Percentiles rank a stretch among this genome's conserved stretches.
phyloP scores from a whole-genome alignment of 2,329 filamentous ascomycete genomes.

The Diaporthe amygdali region DNA sequence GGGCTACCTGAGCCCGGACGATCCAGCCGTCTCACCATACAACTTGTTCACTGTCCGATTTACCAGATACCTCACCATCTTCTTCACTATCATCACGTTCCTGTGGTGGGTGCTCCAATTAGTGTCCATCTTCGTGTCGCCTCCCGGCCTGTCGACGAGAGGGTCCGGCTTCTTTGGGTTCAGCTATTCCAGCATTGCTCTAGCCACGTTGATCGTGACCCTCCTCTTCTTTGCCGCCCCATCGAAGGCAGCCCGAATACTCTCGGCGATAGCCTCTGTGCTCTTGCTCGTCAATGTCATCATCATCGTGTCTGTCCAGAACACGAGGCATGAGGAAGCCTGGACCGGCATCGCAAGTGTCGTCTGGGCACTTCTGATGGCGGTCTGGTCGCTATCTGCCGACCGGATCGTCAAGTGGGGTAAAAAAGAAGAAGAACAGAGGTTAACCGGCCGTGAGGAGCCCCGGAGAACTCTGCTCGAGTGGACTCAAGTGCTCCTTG shows the following conservation, averaged over 20 bases:
- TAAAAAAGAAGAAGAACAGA: conserved; percentile 90
- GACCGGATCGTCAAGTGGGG: conserved; percentile 89
- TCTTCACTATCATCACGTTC: conserved; percentile 78
- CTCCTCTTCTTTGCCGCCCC: conserved; percentile 89
- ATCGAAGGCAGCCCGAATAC: conserved; percentile 77
- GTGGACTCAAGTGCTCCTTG: conserved; percentile 81
- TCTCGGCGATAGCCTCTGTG: conserved; percentile 69
- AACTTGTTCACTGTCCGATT: conserved; percentile 92
- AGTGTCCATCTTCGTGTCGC: conserved; percentile 89
- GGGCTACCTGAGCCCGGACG: conserved; percentile 75
- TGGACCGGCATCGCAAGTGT: conserved; percentile 90
- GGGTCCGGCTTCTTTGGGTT: conserved; percentile 95
- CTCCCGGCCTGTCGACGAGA: conserved; percentile 82
- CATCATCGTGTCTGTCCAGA: conserved; percentile 76
- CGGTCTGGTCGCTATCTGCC: conserved; percentile 77
- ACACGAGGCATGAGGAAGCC: conserved; percentile 81
- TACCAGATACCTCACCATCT: conserved; percentile 76
- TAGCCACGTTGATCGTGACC: conserved; percentile 76
- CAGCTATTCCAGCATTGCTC: conserved; percentile 78
- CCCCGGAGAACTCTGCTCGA: conserved; percentile 81
- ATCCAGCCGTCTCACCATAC: conserved; percentile 88
- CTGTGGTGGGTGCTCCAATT: conserved; percentile 93
- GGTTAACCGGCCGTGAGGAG: conserved; percentile 87
- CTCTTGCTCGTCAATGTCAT: conserved; percentile 78
- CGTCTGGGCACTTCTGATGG: conserved; percentile 81